These are phyloP conservation scores for Tephrocybe rancida DNA, from an alignment of 768 basidiomycete genomes.

Conservation along the genomic window DNA sequence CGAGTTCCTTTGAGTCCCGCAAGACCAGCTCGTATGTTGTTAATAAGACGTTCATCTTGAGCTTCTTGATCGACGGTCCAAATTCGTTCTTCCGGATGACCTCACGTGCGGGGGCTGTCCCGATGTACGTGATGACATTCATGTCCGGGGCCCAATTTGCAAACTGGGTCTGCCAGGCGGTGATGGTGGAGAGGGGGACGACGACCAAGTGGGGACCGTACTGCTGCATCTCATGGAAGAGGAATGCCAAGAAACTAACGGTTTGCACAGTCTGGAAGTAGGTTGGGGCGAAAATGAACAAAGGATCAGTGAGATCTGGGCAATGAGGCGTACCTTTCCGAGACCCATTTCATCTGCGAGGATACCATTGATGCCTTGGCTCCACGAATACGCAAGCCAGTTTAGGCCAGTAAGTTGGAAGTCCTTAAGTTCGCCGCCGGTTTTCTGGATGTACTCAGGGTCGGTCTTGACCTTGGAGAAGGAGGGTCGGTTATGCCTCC, in stretches of 20 bases:
- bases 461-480: constrained; percentile 87
- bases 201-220: constrained; percentile 98
- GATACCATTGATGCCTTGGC: constrained; percentile 93
- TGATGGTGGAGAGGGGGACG: constrained; percentile 96
- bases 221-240: constrained; percentile 90
- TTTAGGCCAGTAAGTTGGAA: constrained; percentile 98
- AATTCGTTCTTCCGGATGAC: constrained; percentile 95
- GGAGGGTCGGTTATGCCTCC: constrained; percentile 65
- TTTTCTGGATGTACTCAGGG: constrained; percentile 78
- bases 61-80: constrained; percentile 80
- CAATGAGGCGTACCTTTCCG: constrained; percentile 66
- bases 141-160: constrained; percentile 93
- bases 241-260: constrained; percentile 91
- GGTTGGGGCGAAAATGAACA: constrained; percentile 6
- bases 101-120: constrained; percentile 83
- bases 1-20: constrained; percentile 86
- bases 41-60: constrained; percentile 96
- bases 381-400: constrained; percentile 98
- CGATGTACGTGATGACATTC: constrained; percentile 97
- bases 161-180: constrained; percentile 98
- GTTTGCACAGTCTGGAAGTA: constrained; percentile 87
- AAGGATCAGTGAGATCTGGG: neutral
- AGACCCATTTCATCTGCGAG: constrained; percentile 99
- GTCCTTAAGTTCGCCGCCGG: constrained; percentile 90
- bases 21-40: constrained; percentile 97